These are phyloP conservation scores for Cryptococcus neoformans DNA, from an alignment of 1,284 basidiomycete genomes.

Conservation along the genomic window DNA sequence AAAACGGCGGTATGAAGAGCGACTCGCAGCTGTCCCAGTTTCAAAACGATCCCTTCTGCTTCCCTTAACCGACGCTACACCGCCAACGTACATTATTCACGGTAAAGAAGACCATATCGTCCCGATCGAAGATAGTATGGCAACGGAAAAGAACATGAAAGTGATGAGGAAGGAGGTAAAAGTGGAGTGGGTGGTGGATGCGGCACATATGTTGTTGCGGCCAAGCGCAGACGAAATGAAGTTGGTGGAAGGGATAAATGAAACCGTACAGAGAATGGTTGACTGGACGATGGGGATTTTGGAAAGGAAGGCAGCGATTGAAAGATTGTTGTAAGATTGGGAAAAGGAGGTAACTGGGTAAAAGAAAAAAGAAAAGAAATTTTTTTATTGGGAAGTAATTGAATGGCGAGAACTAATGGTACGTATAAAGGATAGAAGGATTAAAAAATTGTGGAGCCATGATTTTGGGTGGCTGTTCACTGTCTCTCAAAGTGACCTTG, in stretches of 20 bases:
- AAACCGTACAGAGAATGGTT: neutral
- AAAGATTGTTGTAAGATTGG: too few species aligned
- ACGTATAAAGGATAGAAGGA: too few species aligned
- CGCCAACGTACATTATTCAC: constrained; percentile 2
- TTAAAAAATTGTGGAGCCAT: too few species aligned
- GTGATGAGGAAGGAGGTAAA: neutral
- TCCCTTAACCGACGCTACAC: neutral
- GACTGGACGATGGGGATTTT: neutral
- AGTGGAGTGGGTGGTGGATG: constrained; percentile 8
- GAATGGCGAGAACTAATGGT: too few species aligned
- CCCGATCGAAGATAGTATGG: constrained; percentile 2
- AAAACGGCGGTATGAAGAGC: constrained; percentile 2
- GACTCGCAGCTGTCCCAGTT: constrained; percentile 3
- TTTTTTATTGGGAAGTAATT: too few species aligned
- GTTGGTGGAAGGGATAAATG: too few species aligned
- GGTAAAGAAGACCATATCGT: constrained; percentile 9
- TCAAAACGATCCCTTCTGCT: constrained; percentile 2
- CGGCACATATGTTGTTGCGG: constrained; percentile 4
- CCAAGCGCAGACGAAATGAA: neutral
- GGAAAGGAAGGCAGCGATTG: too few species aligned
- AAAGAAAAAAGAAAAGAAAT: too few species aligned
- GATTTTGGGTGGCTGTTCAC: too few species aligned
- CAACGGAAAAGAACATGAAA: constrained; percentile 1
- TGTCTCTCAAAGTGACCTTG: too few species aligned
- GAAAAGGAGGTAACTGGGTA: too few species aligned